These are phyloP conservation scores for Diatrype stigma DNA, from an alignment of 2,329 filamentous ascomycete species.

Conservation along the genomic window DNA sequence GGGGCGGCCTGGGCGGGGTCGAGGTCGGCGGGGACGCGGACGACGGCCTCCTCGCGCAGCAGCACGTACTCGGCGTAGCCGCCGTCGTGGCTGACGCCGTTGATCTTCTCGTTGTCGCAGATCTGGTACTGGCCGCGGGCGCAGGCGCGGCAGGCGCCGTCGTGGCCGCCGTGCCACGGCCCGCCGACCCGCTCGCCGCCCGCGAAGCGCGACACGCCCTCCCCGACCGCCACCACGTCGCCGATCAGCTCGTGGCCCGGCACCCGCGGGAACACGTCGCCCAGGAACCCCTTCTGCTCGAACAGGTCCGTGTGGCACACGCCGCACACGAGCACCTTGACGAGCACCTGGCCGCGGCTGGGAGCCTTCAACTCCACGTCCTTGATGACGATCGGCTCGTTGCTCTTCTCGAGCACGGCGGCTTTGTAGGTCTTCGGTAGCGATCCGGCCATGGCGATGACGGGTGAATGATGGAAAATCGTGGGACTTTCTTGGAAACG, in stretches of 20 bases:
- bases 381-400: slow-evolving; percentile 51
- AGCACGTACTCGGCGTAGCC: slow-evolving; percentile 64
- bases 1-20: slow-evolving; percentile 53
- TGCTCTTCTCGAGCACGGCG: slow-evolving; percentile 52
- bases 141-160: slow-evolving; percentile 58
- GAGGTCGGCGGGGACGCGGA: slow-evolving; percentile 49
- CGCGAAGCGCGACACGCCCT: slow-evolving; percentile 52
- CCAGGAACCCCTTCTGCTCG: slow-evolving; percentile 45
- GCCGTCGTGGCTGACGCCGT: slow-evolving; percentile 62
- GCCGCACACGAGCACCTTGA: slow-evolving; percentile 69
- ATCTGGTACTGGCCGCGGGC: slow-evolving; percentile 62
- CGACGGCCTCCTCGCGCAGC: slow-evolving; percentile 57
- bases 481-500: too few relatives aligned
- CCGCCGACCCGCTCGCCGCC: slow-evolving; percentile 65
- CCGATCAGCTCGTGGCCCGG: slow-evolving; percentile 73
- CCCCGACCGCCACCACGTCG: slow-evolving; percentile 57
- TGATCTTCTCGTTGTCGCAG: slow-evolving; percentile 59
- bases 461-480: neutral
- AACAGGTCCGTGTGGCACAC: slow-evolving; percentile 63
- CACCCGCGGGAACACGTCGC: slow-evolving; percentile 54
- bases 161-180: slow-evolving; percentile 66
- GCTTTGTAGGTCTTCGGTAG: slow-evolving; percentile 65
- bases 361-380: slow-evolving; percentile 57
- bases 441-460: slow-evolving; percentile 23
- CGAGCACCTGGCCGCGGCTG: slow-evolving; percentile 54